phyloP scores from a whole-genome alignment of 1,284 basidiomycete genomes.

The Pulveroboletus sp. region DNA sequence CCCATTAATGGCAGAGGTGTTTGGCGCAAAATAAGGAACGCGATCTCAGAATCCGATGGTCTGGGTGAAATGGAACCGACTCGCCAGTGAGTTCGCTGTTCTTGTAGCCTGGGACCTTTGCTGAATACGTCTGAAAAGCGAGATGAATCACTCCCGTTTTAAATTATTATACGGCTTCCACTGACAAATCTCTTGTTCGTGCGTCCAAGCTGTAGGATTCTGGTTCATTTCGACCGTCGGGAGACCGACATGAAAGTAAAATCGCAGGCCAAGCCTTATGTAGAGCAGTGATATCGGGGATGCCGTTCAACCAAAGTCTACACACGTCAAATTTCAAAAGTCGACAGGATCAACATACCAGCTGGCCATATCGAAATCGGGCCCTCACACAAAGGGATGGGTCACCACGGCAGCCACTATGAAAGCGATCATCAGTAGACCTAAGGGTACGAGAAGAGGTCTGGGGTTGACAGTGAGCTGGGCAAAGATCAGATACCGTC shows the following conservation, averaged over 20 bases:
- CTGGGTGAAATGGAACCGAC: slow-evolving; percentile 22
- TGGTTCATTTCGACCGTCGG: slow-evolving; percentile 65
- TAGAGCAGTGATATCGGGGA: slow-evolving; percentile 30
- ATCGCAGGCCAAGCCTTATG: slow-evolving; percentile 12
- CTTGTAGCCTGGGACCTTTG: slow-evolving; percentile 33
- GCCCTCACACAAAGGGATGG: slow-evolving; percentile 48
- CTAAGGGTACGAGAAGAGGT: too few relatives aligned
- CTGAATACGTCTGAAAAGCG: slow-evolving; percentile 42
- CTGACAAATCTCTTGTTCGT: slow-evolving; percentile 38
- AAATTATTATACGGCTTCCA: slow-evolving; percentile 7
- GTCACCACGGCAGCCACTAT: slow-evolving; percentile 50
- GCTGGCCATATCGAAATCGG: slow-evolving; percentile 43
- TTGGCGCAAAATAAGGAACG: slow-evolving; percentile 42
- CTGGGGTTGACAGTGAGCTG: background rate
- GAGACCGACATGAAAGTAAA: slow-evolving; percentile 28
- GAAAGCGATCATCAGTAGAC: slow-evolving; percentile 25
- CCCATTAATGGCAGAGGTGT: slow-evolving; percentile 37
- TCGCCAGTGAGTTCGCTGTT: slow-evolving; percentile 25
- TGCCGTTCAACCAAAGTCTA: background rate
- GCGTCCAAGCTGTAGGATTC: slow-evolving; percentile 54
- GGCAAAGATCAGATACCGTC: slow-evolving; percentile 14
- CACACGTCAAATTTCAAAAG: slow-evolving; percentile 43
- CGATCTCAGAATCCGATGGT: slow-evolving; percentile 36
- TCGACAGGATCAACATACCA: slow-evolving; percentile 50
- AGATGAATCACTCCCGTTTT: background rate